Percentiles rank a stretch among this genome's conserved stretches.
Conservation (phyloP, 1,139 yeast species). For the Saccharomyces hybrid region DNA sequence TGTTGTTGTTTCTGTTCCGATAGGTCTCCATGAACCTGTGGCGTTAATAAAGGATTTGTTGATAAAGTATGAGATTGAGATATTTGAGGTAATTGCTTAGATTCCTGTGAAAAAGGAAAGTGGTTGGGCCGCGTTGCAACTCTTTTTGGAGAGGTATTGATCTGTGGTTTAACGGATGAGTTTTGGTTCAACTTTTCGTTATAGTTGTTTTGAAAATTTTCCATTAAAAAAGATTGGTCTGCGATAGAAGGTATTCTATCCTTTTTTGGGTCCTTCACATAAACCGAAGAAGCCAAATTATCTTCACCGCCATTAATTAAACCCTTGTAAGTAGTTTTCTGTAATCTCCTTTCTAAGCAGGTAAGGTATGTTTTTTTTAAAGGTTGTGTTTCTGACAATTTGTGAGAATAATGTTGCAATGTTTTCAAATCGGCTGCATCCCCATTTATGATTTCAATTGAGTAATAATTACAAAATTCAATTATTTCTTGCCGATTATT, state of each 20-base stretch:
- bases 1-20: neutral
- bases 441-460: slow-evolving; percentile 40
- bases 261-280: neutral
- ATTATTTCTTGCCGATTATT: slow-evolving; percentile 48
- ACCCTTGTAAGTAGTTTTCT: slow-evolving; percentile 17
- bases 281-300: slow-evolving; percentile 16
- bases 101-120: neutral
- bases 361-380: slow-evolving; percentile 49
- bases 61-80: neutral
- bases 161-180: neutral
- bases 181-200: neutral
- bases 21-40: neutral
- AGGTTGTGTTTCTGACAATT: slow-evolving; percentile 39
- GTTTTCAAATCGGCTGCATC: slow-evolving; percentile 52
- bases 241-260: neutral
- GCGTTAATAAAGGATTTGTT: neutral
- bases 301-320: slow-evolving; percentile 35
- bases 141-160: neutral
- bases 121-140: neutral
- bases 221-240: neutral
- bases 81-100: neutral
- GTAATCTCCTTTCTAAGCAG: slow-evolving; percentile 45
- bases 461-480: slow-evolving; percentile 58
- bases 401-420: slow-evolving; percentile 42
- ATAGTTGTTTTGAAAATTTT: neutral